Evolutionary conservation across 768 basidiomycete genomes (phyloP), one percentile per base, ranked within the genome.

Genomic region (Macrolepiota dolichaula): DNA sequence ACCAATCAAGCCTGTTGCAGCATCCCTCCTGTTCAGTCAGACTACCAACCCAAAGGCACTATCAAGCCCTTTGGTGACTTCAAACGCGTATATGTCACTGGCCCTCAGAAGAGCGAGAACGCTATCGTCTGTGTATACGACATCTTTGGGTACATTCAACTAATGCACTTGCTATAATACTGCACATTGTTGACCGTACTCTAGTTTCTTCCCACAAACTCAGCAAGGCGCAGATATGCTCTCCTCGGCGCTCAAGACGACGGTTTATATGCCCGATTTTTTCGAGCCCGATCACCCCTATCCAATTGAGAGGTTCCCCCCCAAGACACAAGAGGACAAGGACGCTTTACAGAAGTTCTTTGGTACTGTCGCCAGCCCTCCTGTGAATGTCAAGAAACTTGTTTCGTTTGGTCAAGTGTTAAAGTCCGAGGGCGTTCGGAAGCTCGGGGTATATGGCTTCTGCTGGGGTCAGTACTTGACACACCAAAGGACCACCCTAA

Each of bases 221-320:
- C 81, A 83, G 67, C 83, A 87, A 69, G 86, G 85, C 35, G 84
- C 84, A 19, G 87, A 88, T 66, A 83, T 87, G 56, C 75, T 88
- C 57, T 83, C 85, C 0, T 72, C 76, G 5, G 70, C 79, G 13
- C 70, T 86, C 36, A 76, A 79, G 5, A 81, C 81, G 19, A 81
- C 77, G 25, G 83, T 89, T 38, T 79, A 83, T 68, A 85, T 88
- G 83, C 87, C 86, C 27, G 86, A 88, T 69, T 84, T 88, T 66
- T 86, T 87, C 70, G 80, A 84, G 64, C 80, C 80, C 9, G 71
- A 80, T 29, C 69, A 71, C 40, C 78, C 86, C 1, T 85, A 80
- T 67, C 76, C 82, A 1, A 56, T 71, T 6, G 77, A 77, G 22
- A 74, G 78, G 55, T 85, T 79, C 69, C 86, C 86, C 4, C 84